Percentiles rank a stretch among this genome's conserved stretches.
Evolutionary conservation across 352 stramenopile species (phyloP).

Genomic region (Phytophthora brassicae): DNA sequence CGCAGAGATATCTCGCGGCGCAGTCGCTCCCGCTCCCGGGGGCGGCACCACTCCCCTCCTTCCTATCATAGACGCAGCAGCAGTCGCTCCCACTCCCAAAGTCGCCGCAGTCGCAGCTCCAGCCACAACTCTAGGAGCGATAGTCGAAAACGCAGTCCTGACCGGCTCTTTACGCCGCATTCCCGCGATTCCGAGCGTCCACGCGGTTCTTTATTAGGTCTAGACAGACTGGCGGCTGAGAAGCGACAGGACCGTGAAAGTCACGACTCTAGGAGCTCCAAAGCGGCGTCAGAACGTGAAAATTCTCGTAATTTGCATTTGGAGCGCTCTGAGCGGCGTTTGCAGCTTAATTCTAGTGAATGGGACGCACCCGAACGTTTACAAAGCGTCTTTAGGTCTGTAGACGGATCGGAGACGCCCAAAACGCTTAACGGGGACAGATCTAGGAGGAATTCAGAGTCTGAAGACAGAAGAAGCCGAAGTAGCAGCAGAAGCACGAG

Average conservation of each 20-base stretch:
- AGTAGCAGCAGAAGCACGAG: not conserved
- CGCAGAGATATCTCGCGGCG: slow-evolving; percentile 13
- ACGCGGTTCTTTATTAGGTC: slow-evolving; percentile 48
- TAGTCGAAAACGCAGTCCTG: slow-evolving; percentile 11
- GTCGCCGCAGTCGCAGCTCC: slow-evolving; percentile 20
- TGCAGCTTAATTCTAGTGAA: slow-evolving; percentile 57
- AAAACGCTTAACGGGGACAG: slow-evolving; percentile 56
- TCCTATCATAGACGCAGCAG: slow-evolving; percentile 22
- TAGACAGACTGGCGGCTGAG: slow-evolving; percentile 60
- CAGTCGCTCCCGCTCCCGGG: slow-evolving; percentile 27
- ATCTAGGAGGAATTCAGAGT: not conserved
- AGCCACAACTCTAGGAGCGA: slow-evolving; percentile 13
- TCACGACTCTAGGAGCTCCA: not conserved
- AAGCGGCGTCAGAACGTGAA: not conserved
- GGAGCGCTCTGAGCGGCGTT: slow-evolving; percentile 32
- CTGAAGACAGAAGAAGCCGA: not conserved
- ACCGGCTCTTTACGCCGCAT: slow-evolving; percentile 16
- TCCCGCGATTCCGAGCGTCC: slow-evolving; percentile 11
- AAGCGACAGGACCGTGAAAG: slow-evolving; percentile 51
- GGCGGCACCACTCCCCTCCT: slow-evolving; percentile 2
- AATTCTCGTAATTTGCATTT: not conserved
- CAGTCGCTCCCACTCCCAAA: slow-evolving; percentile 11
- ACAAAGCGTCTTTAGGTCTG: slow-evolving; percentile 41
- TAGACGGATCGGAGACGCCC: slow-evolving; percentile 21
- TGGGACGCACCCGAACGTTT: slow-evolving; percentile 80